Conservation (phyloP, 2,329 filamentous ascomycete genomes). For the Juglanconis oblonga region DNA sequence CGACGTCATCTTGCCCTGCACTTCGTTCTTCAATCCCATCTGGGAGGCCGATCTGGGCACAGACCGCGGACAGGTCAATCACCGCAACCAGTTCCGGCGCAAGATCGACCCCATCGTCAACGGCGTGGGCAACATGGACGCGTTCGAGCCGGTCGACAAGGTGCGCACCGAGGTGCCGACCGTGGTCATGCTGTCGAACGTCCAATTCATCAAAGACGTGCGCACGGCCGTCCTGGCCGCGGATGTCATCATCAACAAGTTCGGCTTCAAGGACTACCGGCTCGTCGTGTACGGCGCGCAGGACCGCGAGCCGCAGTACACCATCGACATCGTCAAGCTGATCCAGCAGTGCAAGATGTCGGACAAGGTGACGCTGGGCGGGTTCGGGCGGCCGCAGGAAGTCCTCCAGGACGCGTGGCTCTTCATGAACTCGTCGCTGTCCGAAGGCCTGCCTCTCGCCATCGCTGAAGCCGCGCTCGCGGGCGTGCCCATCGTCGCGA, state of each 20-base stretch:
- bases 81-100: conserved; percentile 54
- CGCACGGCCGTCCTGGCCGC: conserved; percentile 62
- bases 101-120: conserved; percentile 66
- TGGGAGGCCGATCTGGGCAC: conserved; percentile 63
- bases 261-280: conserved; percentile 62
- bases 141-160: conserved; percentile 57
- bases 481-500: conserved; percentile 54
- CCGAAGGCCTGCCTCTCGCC: conserved; percentile 53
- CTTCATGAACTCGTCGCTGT: conserved; percentile 56
- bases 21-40: conserved; percentile 61
- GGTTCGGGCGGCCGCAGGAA: conserved; percentile 54
- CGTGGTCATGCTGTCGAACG: conserved; percentile 63
- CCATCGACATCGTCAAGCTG: conserved; percentile 56
- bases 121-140: conserved; percentile 62
- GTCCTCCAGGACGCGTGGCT: conserved; percentile 56
- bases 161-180: conserved; percentile 58
- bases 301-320: conserved; percentile 60
- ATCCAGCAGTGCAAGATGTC: conserved; percentile 54
- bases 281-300: conserved; percentile 62
- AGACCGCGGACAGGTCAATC: conserved; percentile 52
- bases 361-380: conserved; percentile 48
- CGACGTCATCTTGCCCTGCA: conserved; percentile 56
- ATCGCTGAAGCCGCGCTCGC: conserved; percentile 57
- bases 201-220: conserved; percentile 60
- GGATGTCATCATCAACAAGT: conserved; percentile 63